phyloP scores from a whole-genome alignment of 2,329 filamentous ascomycete genomes.

The Phyllosticta citribraziliensis region DNA sequence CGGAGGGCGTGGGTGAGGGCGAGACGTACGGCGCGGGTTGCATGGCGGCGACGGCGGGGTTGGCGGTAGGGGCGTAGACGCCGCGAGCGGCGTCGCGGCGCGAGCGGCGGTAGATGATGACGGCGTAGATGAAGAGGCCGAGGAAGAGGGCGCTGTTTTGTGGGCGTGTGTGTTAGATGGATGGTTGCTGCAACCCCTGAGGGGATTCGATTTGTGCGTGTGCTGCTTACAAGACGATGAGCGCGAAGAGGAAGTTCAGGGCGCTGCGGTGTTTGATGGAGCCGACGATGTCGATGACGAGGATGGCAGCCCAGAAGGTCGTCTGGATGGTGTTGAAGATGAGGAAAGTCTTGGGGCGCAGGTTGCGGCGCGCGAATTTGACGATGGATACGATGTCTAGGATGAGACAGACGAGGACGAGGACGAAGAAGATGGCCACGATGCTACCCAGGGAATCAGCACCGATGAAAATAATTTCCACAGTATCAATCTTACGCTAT shows the following conservation, averaged over 20 bases:
- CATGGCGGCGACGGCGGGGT: constrained; percentile 1
- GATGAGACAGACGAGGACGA: constrained; percentile 24
- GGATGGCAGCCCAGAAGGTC: constrained; percentile 23
- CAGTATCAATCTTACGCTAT: neutral
- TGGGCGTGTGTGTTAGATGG: neutral
- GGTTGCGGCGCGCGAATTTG: constrained; percentile 22
- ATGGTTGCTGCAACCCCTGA: too few relatives aligned
- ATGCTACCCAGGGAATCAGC: constrained; percentile 18
- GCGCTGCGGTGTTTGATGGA: constrained; percentile 14
- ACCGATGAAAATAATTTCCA: too few relatives aligned
- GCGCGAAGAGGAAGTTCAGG: constrained; percentile 18
- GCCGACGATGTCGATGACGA: constrained; percentile 24
- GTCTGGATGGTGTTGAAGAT: constrained; percentile 28
- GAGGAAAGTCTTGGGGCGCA: constrained; percentile 25
- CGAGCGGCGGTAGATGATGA: neutral
- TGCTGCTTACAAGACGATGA: constrained; percentile 25
- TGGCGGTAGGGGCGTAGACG: neutral
- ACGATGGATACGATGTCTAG: constrained; percentile 27
- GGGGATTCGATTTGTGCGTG: too few relatives aligned
- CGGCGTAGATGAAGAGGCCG: constrained; percentile 7
- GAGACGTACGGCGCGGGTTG: neutral
- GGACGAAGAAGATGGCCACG: constrained; percentile 22
- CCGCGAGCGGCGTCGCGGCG: neutral
- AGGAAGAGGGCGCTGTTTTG: constrained; percentile 2
- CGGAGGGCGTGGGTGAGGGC: neutral